Evolutionary conservation across 208 protist genomes (phyloP).

Genomic region (Trypanosoma cruzi): DNA sequence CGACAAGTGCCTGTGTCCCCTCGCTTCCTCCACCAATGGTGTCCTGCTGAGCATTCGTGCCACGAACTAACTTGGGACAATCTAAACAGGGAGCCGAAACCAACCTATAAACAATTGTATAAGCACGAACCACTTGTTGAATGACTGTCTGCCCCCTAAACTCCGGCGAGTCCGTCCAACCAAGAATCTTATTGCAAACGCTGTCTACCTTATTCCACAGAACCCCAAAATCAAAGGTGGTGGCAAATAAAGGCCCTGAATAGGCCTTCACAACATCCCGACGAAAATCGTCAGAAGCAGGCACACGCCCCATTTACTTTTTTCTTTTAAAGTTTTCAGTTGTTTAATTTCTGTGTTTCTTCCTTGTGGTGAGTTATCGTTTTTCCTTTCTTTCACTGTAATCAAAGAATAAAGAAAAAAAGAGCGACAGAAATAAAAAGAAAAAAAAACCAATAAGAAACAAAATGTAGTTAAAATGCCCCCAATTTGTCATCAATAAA

Average conservation of each 20-base stretch:
- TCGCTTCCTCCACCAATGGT: constrained; percentile 59
- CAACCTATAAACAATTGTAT: constrained; percentile 30
- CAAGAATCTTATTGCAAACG: constrained; percentile 26
- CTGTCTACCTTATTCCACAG: constrained; percentile 20
- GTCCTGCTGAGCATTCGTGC: constrained; percentile 32
- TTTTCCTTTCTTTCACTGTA: no score
- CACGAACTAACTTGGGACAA: constrained; percentile 65
- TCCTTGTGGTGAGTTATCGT: no score
- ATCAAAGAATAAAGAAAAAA: no score
- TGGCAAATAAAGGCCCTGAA: constrained; percentile 23
- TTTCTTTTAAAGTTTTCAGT: no score
- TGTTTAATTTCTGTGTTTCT: no score
- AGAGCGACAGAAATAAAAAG: no score
- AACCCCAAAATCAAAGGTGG: constrained; percentile 20
- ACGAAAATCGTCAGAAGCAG: neutral
- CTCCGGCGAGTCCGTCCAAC: constrained; percentile 17
- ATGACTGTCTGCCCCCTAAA: constrained; percentile 25
- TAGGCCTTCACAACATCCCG: constrained; percentile 9
- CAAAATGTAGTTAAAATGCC: no score
- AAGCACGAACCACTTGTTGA: constrained; percentile 19
- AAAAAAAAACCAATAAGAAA: no score
- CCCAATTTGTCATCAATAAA: no score
- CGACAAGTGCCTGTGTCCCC: constrained; percentile 78
- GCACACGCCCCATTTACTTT: no score
- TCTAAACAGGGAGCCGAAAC: constrained; percentile 46